Evolutionary conservation across 2,329 filamentous ascomycete species (phyloP), one percentile per base, ranked within the genome.

Genomic region (Coniochaeta sp.): DNA sequence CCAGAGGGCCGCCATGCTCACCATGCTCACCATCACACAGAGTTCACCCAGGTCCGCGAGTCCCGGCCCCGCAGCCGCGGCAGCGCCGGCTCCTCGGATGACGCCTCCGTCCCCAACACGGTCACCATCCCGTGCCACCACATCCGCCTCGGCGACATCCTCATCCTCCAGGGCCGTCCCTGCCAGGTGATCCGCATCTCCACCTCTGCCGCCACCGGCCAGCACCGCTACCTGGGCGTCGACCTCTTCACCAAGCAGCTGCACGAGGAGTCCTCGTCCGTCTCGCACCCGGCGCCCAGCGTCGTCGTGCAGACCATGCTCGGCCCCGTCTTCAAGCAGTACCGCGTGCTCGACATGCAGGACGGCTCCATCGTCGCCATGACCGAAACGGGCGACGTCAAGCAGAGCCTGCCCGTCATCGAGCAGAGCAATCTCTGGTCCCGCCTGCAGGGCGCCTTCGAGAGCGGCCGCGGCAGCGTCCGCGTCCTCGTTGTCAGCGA

Each of bases 131-230:
- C 95, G 60, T 96, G 91, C 87, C 90, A 99, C 85, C 95, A 97
- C 82, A 92, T 99, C 78, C 94, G 94, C 78, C 89, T 97, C 65
- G 94, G 94, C 73, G 94, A 99, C 76, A 89, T 99, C 76, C 77
- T 99, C 76, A 95, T 97, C 79, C 90, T 99, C 62, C 94, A 99
- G 83, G 92, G 92, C 72, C 92, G 94, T 65, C 91, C 94, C 67
- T 97, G 91, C 88, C 94, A 99, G 84, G 92, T 99, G 73, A 99
- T 99, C 81, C 92, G 92, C 72, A 96, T 99, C 86, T 96, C 91
- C 62, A 96, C 91, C 75, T 97, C 92, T 53, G 82, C 89, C 62
- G 92, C 95, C 79, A 99, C 94, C 57, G 94, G 94, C 72, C 94
- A 99, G 84, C 92, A 99, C 86, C 89, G 94, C 71, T 99, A 97